Conservation (phyloP, 176 grass and related monocot species). For the Eragrostis curvula region DNA sequence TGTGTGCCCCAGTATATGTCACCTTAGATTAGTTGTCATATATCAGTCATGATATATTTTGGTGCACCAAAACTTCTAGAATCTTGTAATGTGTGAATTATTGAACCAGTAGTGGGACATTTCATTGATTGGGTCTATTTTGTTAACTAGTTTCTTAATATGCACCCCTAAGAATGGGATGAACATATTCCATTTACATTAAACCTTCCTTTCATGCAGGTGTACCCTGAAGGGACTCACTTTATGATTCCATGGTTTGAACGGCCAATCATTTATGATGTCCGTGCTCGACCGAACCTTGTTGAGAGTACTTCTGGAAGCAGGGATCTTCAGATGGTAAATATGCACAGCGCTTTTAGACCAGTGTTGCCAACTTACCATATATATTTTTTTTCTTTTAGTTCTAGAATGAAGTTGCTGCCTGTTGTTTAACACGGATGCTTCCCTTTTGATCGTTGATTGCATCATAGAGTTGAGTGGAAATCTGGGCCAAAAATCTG, state of each 20-base stretch:
- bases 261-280: constrained; percentile 92
- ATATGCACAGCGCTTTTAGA: constrained; percentile 3
- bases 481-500: neutral
- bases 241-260: constrained; percentile 92
- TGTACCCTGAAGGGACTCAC: constrained; percentile 93
- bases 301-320: constrained; percentile 96
- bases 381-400: neutral
- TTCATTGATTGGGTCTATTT: neutral
- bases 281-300: constrained; percentile 85
- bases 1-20: neutral
- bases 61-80: neutral
- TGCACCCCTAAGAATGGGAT: neutral
- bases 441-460: neutral
- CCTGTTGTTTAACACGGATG: neutral
- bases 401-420: neutral
- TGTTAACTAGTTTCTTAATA: neutral
- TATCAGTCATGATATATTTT: neutral
- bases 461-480: neutral
- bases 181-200: neutral
- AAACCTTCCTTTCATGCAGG: constrained; percentile 42
- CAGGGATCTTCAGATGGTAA: constrained; percentile 89
- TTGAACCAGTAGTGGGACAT: neutral
- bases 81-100: neutral
- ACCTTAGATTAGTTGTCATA: neutral
- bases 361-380: neutral